Conservation (phyloP, 2,329 filamentous ascomycete species). For the Aspergillus viridinutans region DNA sequence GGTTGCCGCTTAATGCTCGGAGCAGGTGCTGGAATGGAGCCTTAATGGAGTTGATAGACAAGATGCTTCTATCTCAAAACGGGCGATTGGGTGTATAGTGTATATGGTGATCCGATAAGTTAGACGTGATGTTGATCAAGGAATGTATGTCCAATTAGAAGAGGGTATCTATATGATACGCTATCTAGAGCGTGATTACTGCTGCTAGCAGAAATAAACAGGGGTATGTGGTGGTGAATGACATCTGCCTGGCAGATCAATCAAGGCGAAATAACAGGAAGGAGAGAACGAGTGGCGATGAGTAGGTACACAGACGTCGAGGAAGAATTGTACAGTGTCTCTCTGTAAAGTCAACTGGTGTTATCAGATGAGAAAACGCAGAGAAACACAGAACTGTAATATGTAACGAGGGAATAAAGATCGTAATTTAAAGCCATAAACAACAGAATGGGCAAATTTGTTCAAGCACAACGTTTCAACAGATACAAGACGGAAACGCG, state of each 20-base stretch:
- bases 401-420: not conserved
- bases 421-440: conserved; percentile 4
- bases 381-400: not conserved
- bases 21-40: conserved; percentile 1
- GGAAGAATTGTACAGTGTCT: conserved; percentile 12
- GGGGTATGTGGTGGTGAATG: not conserved
- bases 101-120: not conserved
- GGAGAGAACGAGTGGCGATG: conserved; percentile 4
- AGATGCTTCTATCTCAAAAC: no score
- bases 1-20: not conserved
- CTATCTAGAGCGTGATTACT: not conserved
- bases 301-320: conserved; percentile 1
- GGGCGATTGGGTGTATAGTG: not conserved
- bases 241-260: conserved; percentile 1
- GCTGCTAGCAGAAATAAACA: conserved; percentile 2
- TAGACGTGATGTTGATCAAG: not conserved
- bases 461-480: not conserved
- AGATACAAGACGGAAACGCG: conserved; percentile 1
- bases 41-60: not conserved
- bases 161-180: conserved; percentile 10
- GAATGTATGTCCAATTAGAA: conserved; percentile 12
- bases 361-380: conserved; percentile 9
- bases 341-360: conserved; percentile 9
- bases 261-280: not conserved
- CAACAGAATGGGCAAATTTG: not conserved